phyloP scores from a whole-genome alignment of 805 yeast genomes.

The Wickerhamomyces kurtzmanii region DNA sequence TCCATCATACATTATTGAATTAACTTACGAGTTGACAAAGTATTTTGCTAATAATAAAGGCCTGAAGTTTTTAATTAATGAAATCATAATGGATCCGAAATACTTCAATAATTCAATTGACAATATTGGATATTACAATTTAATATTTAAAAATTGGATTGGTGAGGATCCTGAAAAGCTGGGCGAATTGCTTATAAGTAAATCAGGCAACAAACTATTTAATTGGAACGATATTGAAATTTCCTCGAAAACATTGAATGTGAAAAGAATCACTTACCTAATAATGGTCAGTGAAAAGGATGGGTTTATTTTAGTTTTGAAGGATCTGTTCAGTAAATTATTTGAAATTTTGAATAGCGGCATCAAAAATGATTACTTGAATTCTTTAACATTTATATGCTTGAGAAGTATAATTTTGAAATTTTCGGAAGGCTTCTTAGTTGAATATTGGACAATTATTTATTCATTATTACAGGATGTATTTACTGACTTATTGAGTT shows the following conservation, averaged over 20 bases:
- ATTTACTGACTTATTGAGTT: slow-evolving; percentile 28
- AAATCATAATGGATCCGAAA: slow-evolving; percentile 48
- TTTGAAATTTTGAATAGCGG: too few species aligned
- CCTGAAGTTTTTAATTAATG: slow-evolving; percentile 61
- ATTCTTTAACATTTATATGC: slow-evolving; percentile 31
- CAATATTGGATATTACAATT: slow-evolving; percentile 36
- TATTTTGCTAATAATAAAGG: slow-evolving; percentile 28
- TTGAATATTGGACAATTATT: slow-evolving; percentile 61
- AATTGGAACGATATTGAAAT: slow-evolving; percentile 69
- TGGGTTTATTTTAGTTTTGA: slow-evolving; percentile 35
- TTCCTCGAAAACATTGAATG: slow-evolving; percentile 36
- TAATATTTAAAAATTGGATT: slow-evolving; percentile 55
- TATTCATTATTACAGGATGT: slow-evolving; percentile 48
- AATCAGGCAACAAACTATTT: slow-evolving; percentile 43
- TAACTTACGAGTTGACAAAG: slow-evolving; percentile 25
- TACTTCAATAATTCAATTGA: slow-evolving; percentile 34
- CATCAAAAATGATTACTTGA: slow-evolving; percentile 33
- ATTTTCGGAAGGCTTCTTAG: slow-evolving; percentile 53
- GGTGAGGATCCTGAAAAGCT: slow-evolving; percentile 51
- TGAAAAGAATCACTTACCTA: slow-evolving; percentile 58
- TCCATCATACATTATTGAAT: slow-evolving; percentile 29
- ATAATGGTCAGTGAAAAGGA: slow-evolving; percentile 55
- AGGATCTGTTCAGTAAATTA: slow-evolving; percentile 34
- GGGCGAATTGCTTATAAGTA: slow-evolving; percentile 40
- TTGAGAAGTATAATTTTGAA: slow-evolving; percentile 57